A percentile compares a stretch with the other conserved stretches of the same genome.
phyloP scores from a whole-genome alignment of 2,329 filamentous ascomycete genomes.

The Waltergamsia citrina region DNA sequence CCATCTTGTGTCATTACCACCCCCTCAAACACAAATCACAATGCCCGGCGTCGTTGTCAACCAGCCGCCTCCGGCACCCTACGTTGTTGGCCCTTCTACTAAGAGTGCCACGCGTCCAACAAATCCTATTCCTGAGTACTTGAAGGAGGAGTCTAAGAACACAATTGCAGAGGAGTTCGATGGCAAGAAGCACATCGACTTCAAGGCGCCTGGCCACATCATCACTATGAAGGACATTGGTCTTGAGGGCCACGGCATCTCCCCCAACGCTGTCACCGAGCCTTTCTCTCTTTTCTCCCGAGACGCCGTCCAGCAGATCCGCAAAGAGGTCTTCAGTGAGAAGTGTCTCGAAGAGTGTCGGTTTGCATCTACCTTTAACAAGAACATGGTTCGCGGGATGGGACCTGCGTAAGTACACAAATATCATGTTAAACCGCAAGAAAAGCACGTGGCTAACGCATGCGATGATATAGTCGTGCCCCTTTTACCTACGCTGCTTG shows the following conservation, averaged over 20 bases:
- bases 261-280: conserved; percentile 53
- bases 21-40: no score
- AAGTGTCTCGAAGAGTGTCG: conserved; percentile 46
- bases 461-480: conserved; percentile 38
- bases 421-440: no score
- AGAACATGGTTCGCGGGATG: conserved; percentile 46
- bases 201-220: conserved; percentile 37
- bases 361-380: conserved; percentile 32
- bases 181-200: conserved; percentile 44
- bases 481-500: conserved; percentile 51
- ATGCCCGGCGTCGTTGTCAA: no score
- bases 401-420: conserved; percentile 38
- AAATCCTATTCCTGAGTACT: conserved; percentile 13
- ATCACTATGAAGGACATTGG: conserved; percentile 52
- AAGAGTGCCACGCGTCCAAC: conserved; percentile 9
- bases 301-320: conserved; percentile 52
- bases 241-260: conserved; percentile 47
- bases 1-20: no score
- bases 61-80: no score
- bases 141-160: conserved; percentile 13
- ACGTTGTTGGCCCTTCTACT: conserved; percentile 18
- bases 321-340: conserved; percentile 49
- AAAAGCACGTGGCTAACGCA: no score
- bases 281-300: conserved; percentile 54
- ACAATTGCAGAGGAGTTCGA: conserved; percentile 30